Percentiles rank a stretch among this genome's conserved stretches.
Evolutionary conservation across 805 yeast genomes (phyloP).

Genomic region (Ogataea trehalophila): DNA sequence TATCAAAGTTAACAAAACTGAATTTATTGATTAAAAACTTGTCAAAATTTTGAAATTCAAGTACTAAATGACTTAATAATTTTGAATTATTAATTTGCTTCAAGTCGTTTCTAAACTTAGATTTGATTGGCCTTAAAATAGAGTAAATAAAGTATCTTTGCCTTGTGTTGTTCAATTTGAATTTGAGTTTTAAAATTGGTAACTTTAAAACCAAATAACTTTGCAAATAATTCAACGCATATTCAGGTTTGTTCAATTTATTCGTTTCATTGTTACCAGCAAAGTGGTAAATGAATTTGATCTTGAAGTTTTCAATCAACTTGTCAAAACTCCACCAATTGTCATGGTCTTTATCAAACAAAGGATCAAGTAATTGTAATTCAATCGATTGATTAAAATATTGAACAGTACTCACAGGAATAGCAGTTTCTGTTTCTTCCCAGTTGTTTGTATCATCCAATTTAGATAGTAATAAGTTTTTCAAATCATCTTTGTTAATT

Average conservation of each 20-base stretch:
- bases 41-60: conserved; percentile 57
- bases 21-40: conserved; percentile 39
- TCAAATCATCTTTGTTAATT: background rate
- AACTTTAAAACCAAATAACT: conserved; percentile 31
- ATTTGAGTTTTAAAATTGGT: conserved; percentile 16
- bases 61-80: conserved; percentile 52
- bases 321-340: conserved; percentile 43
- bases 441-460: background rate
- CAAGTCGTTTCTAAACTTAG: conserved; percentile 34
- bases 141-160: conserved; percentile 40
- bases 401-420: background rate
- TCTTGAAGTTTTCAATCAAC: conserved; percentile 40
- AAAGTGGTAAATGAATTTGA: conserved; percentile 59
- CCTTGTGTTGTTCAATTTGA: conserved; percentile 3
- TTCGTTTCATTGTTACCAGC: conserved; percentile 54
- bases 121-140: conserved; percentile 40
- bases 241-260: conserved; percentile 64
- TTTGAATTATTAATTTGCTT: conserved; percentile 33
- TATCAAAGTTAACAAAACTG: conserved; percentile 24
- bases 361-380: conserved; percentile 30
- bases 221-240: conserved; percentile 52
- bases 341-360: background rate
- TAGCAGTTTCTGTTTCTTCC: background rate
- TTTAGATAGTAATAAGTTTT: too few species aligned
- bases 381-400: conserved; percentile 7